Evolutionary conservation across 106 monocot genomes (phyloP).

Genomic region (Phalaenopsis aphrodite): DNA sequence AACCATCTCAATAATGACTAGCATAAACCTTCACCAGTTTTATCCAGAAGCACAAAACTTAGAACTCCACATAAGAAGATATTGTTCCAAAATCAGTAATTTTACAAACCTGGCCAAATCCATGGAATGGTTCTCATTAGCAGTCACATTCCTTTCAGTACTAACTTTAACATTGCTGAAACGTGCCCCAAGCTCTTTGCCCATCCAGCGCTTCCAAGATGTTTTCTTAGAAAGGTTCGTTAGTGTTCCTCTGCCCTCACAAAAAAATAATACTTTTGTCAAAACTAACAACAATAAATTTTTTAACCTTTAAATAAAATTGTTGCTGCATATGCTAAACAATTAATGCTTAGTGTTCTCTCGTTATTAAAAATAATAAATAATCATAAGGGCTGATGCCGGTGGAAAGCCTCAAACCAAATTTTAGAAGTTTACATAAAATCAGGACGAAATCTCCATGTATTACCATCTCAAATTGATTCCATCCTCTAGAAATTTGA

Average conservation of each 20-base stretch:
- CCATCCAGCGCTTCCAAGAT: conserved; percentile 60
- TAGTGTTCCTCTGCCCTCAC: conserved; percentile 55
- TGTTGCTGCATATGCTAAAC: too few species aligned
- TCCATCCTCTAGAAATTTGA: too few species aligned
- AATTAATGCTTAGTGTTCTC: too few species aligned
- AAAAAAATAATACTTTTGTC: conserved; percentile 21
- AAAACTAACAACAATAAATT: conserved; percentile 15
- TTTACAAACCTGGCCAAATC: conserved; percentile 58
- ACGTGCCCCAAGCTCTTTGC: conserved; percentile 26
- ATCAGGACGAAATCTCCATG: too few species aligned
- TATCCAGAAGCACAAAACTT: neutral
- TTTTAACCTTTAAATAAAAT: too few species aligned
- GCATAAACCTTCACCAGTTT: neutral
- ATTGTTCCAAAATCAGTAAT: neutral
- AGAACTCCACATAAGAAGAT: neutral
- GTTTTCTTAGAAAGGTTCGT: conserved; percentile 62
- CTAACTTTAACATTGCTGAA: conserved; percentile 18
- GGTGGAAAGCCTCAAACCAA: too few species aligned
- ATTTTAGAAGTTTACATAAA: too few species aligned
- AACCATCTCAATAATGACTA: neutral
- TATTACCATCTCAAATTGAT: too few species aligned
- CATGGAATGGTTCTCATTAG: conserved; percentile 16
- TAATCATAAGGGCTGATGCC: too few species aligned
- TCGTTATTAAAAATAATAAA: too few species aligned
- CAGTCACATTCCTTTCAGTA: conserved; percentile 14